Conservation (phyloP, 164 flowering plant species). For the Macadamia tetraphylla region DNA sequence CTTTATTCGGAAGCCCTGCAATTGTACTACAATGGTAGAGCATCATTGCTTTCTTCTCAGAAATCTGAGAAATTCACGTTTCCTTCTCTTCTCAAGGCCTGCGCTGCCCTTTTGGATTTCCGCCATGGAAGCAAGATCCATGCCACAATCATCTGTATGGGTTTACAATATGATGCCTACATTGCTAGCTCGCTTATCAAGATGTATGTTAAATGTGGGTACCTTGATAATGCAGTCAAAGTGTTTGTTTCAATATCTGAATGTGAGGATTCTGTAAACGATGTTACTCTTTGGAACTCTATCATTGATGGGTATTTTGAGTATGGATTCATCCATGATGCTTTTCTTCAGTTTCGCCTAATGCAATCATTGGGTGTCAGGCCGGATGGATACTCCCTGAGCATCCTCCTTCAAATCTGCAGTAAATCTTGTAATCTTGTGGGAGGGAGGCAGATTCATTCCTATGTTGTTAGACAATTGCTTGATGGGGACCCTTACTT, state of each 20-base stretch:
- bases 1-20: conserved; percentile 33
- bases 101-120: conserved; percentile 33
- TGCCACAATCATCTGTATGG: conserved; percentile 31
- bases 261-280: conserved; percentile 18
- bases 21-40: conserved; percentile 13
- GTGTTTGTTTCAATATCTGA: conserved; percentile 45
- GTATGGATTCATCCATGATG: conserved; percentile 30
- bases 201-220: conserved; percentile 59
- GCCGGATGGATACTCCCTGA: conserved; percentile 51
- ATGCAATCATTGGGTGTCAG: conserved; percentile 43
- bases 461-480: conserved; percentile 31
- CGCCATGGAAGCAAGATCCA: conserved; percentile 42
- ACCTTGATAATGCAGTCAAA: conserved; percentile 30
- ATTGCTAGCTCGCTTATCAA: conserved; percentile 44
- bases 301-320: conserved; percentile 49
- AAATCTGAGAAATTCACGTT: conserved; percentile 28
- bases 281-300: conserved; percentile 60
- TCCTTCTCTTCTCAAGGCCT: conserved; percentile 62
- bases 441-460: conserved; percentile 55
- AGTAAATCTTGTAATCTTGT: conserved; percentile 7
- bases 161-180: conserved; percentile 42
- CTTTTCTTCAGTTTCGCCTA: conserved; percentile 32
- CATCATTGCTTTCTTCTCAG: conserved; percentile 6
- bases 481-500: conserved; percentile 37
- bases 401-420: conserved; percentile 40